These are phyloP conservation scores for Buxus sempervirens DNA, from an alignment of 164 flowering plant species.

Conservation along the genomic window DNA sequence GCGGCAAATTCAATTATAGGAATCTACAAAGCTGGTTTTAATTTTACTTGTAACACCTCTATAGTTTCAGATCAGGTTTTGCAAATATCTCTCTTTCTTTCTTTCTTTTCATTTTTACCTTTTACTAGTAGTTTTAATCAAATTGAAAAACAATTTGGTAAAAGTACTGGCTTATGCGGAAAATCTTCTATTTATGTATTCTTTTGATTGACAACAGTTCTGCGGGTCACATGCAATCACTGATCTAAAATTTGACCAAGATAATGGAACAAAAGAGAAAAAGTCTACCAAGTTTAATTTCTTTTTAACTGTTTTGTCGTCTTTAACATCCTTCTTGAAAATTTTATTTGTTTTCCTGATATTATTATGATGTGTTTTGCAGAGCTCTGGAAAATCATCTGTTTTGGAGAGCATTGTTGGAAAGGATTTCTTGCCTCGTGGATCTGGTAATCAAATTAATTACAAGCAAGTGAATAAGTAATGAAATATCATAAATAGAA, in stretches of 20 bases:
- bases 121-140: too few species aligned
- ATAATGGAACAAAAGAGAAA: neutral
- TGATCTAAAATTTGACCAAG: neutral
- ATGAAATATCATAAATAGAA: neutral
- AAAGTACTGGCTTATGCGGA: neutral
- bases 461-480: neutral
- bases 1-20: too few species aligned
- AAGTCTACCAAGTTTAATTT: neutral
- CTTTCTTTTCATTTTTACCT: too few species aligned
- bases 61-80: too few species aligned
- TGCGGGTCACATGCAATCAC: neutral
- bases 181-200: neutral
- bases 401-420: slow-evolving; percentile 83
- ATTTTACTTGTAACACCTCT: too few species aligned
- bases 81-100: too few species aligned
- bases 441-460: slow-evolving; percentile 25
- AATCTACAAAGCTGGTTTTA: too few species aligned
- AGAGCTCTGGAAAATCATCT: slow-evolving; percentile 55
- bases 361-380: neutral
- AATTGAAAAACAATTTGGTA: too few species aligned
- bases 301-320: neutral
- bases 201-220: neutral
- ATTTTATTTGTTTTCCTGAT: neutral
- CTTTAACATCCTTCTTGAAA: neutral
- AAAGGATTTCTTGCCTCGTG: slow-evolving; percentile 74